Evolutionary conservation across 2,329 filamentous ascomycete genomes (phyloP).

Genomic region (Aureobasidium sp.): DNA sequence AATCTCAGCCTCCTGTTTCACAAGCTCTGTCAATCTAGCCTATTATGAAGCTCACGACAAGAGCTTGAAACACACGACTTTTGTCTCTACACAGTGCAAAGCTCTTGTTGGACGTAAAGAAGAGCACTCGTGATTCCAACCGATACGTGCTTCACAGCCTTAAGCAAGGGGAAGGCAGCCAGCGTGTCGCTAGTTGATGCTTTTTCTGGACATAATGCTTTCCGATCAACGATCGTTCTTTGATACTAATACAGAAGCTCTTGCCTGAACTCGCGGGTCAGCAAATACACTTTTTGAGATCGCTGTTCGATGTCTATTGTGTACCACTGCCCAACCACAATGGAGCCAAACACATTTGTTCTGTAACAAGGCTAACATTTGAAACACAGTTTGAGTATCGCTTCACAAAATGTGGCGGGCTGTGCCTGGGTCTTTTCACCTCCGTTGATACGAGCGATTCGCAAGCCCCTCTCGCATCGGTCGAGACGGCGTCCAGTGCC

Average conservation of each 20-base stretch:
- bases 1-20: neutral
- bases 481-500: conserved; percentile 50
- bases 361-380: neutral
- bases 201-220: neutral
- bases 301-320: neutral
- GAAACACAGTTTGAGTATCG: conserved; percentile 63
- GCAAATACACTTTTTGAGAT: neutral
- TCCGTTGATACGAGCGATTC: conserved; percentile 48
- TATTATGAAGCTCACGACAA: neutral
- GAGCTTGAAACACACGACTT: neutral
- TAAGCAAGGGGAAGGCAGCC: neutral
- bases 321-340: neutral
- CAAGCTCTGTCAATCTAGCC: neutral
- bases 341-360: neutral
- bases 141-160: neutral
- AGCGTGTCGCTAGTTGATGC: neutral
- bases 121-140: neutral
- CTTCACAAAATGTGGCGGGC: conserved; percentile 64
- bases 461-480: conserved; percentile 42
- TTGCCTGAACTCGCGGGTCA: neutral
- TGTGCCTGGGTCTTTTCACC: conserved; percentile 75
- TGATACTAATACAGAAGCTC: neutral
- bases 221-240: neutral
- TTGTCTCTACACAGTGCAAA: neutral
- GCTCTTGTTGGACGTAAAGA: too few relatives aligned